Evolutionary conservation across 2,329 filamentous ascomycete genomes (phyloP).

Genomic region (Diaporthe citriasiana): DNA sequence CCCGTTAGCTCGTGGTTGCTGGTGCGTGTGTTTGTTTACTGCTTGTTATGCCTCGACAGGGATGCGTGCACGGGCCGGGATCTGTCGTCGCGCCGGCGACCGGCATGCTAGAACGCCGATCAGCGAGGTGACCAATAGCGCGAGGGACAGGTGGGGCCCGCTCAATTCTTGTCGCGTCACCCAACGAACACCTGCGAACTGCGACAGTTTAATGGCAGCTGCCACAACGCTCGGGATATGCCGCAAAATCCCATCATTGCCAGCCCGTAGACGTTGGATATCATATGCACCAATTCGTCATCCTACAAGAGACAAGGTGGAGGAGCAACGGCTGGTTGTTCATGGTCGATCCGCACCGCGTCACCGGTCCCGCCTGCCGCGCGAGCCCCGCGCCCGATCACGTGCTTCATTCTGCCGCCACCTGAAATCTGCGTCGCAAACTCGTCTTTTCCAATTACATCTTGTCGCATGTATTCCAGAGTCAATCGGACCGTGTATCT

Average conservation of each 20-base stretch:
- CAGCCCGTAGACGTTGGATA: neutral
- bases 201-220: neutral
- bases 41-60: conserved; percentile 26
- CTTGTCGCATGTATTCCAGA: conserved; percentile 31
- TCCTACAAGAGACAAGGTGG: neutral
- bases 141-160: conserved; percentile 5
- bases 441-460: neutral
- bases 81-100: conserved; percentile 38
- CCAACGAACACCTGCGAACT: conserved; percentile 15
- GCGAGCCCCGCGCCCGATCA: conserved; percentile 38
- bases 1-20: neutral
- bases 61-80: conserved; percentile 38
- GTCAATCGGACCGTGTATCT: neutral
- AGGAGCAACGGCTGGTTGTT: neutral
- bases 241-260: neutral
- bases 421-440: conserved; percentile 35
- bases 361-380: neutral
- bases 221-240: neutral
- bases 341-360: conserved; percentile 19
- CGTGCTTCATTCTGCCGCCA: conserved; percentile 1
- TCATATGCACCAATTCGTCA: neutral
- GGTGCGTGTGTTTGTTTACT: conserved; percentile 36
- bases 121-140: conserved; percentile 10
- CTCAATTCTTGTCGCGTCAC: conserved; percentile 39
- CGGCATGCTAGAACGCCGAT: conserved; percentile 34